Conservation (phyloP, 257 asterid species). For the Fraxinus anomala region DNA sequence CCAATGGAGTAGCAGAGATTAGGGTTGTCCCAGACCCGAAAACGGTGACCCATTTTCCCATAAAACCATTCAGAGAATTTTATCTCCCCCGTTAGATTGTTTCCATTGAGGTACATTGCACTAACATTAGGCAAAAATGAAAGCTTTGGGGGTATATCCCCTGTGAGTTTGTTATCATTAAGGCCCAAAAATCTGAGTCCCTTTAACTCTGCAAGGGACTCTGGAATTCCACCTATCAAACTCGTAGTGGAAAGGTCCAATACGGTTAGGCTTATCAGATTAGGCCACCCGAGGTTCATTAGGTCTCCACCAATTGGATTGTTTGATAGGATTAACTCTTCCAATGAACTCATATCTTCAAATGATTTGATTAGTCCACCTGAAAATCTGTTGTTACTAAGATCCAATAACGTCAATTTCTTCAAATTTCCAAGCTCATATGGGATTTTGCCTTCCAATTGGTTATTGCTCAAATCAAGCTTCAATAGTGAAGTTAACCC, state of each 20-base stretch:
- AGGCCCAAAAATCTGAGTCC: constrained; percentile 73
- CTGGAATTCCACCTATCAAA: constrained; percentile 77
- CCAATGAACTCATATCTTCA: constrained; percentile 60
- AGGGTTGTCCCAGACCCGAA: constrained; percentile 90
- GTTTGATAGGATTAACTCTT: constrained; percentile 70
- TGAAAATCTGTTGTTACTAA: constrained; percentile 65
- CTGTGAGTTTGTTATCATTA: constrained; percentile 68
- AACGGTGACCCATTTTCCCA: constrained; percentile 74
- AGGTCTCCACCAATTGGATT: constrained; percentile 75
- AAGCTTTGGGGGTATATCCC: constrained; percentile 45
- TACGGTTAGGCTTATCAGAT: constrained; percentile 37
- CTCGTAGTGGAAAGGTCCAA: constrained; percentile 75
- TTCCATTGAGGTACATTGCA: constrained; percentile 77
- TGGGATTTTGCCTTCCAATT: constrained; percentile 57
- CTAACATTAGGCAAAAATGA: constrained; percentile 50
- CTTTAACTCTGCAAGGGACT: constrained; percentile 51
- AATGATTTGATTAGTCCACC: constrained; percentile 59
- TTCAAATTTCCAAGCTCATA: constrained; percentile 43
- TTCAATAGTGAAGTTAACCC: constrained; percentile 61
- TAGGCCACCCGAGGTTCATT: constrained; percentile 51
- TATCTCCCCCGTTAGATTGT: constrained; percentile 78
- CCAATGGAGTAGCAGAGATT: constrained; percentile 59
- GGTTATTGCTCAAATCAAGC: constrained; percentile 71
- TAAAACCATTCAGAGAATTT: constrained; percentile 62
- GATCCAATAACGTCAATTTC: constrained; percentile 67